Evolutionary conservation across 2,329 filamentous ascomycete species (phyloP), one percentile per base, ranked within the genome.

Genomic region (Cercospora beticola): DNA sequence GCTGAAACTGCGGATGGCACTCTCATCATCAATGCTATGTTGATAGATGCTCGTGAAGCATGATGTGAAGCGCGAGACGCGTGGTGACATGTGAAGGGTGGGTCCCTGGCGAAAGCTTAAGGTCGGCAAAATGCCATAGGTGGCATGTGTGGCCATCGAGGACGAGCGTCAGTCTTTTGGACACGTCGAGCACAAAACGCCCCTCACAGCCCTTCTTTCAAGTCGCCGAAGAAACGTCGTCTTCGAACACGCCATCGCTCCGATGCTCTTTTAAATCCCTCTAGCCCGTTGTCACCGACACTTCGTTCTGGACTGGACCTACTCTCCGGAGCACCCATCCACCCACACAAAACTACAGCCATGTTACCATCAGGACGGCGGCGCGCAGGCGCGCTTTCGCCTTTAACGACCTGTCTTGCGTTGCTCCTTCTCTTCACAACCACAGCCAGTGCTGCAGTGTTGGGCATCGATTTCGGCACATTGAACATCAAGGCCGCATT

Each of bases 401-500:
- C 73, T 33, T 36, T 71, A 4, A 67, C 65, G 8, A 30, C 72
- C 23, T 68, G 68, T 52, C 64, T 76, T 18, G 70, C 62, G 60
- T 74, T 88, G 36, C 76, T 89, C 21, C 81, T 87, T 66, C 81
- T 89, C 67, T 85, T 88, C 74, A 81, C 82, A 23, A 82, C 83
- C 69, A 85, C 86, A 63, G 85, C 87, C 67, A 87, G 86, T 66
- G 88, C 87, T 65, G 86, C 87, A 43, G 94, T 98, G 18, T 85
- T 99, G 23, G 95, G 95, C 71, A 87, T 99, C 76, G 95, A 99
- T 81, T 86, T 99, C 65, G 95, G 95, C 74, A 97, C 95, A 66
- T 93, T 97, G 80, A 97, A 97, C 83, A 92, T 99, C 83, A 99
- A 98, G 84, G 94, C 94, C 30, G 90, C 92, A 14, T 88, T 99